phyloP scores from a whole-genome alignment of 257 asterid species.

The Solanum arcanum region DNA sequence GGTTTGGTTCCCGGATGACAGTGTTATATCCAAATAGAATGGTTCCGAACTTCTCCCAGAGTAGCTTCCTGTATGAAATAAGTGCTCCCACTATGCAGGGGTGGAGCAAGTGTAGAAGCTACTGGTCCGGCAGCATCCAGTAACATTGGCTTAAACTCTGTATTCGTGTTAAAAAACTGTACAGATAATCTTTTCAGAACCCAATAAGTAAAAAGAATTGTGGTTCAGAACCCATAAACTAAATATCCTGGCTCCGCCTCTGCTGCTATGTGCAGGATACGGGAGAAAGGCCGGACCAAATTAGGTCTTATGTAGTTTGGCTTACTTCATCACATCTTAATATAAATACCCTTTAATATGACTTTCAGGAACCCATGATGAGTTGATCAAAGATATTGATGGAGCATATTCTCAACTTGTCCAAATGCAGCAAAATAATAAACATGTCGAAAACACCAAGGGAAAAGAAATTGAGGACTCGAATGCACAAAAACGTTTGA shows the following conservation, averaged over 20 bases:
- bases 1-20: background rate
- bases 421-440: constrained; percentile 24
- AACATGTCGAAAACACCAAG: background rate
- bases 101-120: background rate
- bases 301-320: background rate
- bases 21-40: background rate
- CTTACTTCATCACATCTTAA: background rate
- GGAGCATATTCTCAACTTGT: constrained; percentile 42
- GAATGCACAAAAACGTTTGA: background rate
- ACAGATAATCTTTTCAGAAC: background rate
- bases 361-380: constrained; percentile 34
- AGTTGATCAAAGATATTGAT: constrained; percentile 24
- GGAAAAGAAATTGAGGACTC: background rate
- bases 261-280: background rate
- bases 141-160: background rate
- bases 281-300: background rate
- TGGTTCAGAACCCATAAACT: background rate
- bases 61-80: background rate
- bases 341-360: background rate
- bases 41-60: background rate
- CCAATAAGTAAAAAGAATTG: background rate
- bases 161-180: background rate
- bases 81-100: background rate
- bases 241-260: background rate
- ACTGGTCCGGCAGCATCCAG: background rate